These are phyloP conservation scores for Thelephora ganbajun DNA, from an alignment of 768 basidiomycete genomes.

Conservation along the genomic window DNA sequence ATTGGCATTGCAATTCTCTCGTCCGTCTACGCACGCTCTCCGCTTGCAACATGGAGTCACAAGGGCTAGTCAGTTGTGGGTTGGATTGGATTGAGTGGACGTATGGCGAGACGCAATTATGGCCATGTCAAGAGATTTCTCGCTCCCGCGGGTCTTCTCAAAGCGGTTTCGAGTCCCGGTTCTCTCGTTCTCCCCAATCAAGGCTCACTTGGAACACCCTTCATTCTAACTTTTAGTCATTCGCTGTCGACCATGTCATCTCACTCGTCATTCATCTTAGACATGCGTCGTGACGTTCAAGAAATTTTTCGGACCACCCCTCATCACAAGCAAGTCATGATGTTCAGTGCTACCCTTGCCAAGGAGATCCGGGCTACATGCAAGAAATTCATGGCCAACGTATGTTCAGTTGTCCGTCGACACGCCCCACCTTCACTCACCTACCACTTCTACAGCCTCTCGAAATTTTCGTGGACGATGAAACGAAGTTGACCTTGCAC, in stretches of 20 bases:
- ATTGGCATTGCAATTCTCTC: conserved; percentile 15
- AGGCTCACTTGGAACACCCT: neutral
- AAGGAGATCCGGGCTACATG: conserved; percentile 96
- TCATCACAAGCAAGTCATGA: conserved; percentile 99
- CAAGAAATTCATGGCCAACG: conserved; percentile 99
- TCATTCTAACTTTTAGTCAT: conserved; percentile 11
- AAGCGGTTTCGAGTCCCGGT: neutral
- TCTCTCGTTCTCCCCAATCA: neutral
- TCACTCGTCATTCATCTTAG: conserved; percentile 64
- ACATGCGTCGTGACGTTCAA: conserved; percentile 99
- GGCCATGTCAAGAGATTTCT: neutral
- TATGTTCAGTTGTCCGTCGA: conserved; percentile 26
- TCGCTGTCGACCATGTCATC: conserved; percentile 18
- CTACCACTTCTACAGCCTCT: conserved; percentile 51
- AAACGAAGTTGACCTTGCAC: conserved; percentile 95
- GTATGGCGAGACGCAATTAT: neutral
- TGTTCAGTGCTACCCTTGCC: conserved; percentile 97
- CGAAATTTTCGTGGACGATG: conserved; percentile 98
- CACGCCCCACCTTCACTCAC: neutral
- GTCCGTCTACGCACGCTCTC: conserved; percentile 24
- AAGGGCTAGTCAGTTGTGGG: neutral
- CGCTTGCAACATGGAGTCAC: conserved; percentile 22
- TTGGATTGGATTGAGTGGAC: neutral
- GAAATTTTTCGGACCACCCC: conserved; percentile 99
- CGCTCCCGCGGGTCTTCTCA: neutral